A percentile compares a stretch with the other conserved stretches of the same genome.
Conservation (phyloP, 768 basidiomycete genomes). For the Paxillus rubicundulus region DNA sequence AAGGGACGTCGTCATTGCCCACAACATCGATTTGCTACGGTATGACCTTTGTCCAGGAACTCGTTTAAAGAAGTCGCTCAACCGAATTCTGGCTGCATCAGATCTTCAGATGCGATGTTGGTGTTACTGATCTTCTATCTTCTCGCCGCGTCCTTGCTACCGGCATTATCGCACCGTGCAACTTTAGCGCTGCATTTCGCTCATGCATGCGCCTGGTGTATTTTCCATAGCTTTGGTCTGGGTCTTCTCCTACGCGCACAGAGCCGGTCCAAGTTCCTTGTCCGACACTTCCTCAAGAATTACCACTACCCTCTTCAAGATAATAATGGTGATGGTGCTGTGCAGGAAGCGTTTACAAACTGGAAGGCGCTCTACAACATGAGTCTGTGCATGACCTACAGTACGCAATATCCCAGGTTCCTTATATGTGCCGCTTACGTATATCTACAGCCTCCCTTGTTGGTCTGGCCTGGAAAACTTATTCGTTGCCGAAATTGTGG, state of each 20-base stretch:
- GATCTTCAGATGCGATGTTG: slow-evolving; percentile 83
- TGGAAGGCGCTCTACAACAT: slow-evolving; percentile 94
- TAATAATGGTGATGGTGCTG: slow-evolving; percentile 69
- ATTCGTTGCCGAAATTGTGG: slow-evolving; percentile 81
- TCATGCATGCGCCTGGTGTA: slow-evolving; percentile 83
- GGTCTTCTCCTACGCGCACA: slow-evolving; percentile 84
- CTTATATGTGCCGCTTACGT: neutral
- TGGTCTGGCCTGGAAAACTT: slow-evolving; percentile 88
- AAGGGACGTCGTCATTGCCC: slow-evolving; percentile 77
- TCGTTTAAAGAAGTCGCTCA: slow-evolving; percentile 9
- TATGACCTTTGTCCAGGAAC: slow-evolving; percentile 33
- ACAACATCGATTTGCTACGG: slow-evolving; percentile 85
- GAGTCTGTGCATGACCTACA: slow-evolving; percentile 93
- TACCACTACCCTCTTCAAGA: slow-evolving; percentile 76
- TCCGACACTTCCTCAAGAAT: slow-evolving; percentile 91
- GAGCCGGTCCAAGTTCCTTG: slow-evolving; percentile 82
- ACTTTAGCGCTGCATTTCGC: slow-evolving; percentile 68
- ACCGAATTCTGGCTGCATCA: slow-evolving; percentile 35
- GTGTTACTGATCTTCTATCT: slow-evolving; percentile 72
- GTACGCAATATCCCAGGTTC: slow-evolving; percentile 40
- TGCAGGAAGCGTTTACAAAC: slow-evolving; percentile 91
- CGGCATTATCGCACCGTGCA: slow-evolving; percentile 46
- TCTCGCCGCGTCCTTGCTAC: slow-evolving; percentile 55
- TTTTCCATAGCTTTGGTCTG: slow-evolving; percentile 85
- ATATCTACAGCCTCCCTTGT: slow-evolving; percentile 68